Conservation (phyloP, 1,284 basidiomycete genomes). For the Xerocomus minutiporus region DNA sequence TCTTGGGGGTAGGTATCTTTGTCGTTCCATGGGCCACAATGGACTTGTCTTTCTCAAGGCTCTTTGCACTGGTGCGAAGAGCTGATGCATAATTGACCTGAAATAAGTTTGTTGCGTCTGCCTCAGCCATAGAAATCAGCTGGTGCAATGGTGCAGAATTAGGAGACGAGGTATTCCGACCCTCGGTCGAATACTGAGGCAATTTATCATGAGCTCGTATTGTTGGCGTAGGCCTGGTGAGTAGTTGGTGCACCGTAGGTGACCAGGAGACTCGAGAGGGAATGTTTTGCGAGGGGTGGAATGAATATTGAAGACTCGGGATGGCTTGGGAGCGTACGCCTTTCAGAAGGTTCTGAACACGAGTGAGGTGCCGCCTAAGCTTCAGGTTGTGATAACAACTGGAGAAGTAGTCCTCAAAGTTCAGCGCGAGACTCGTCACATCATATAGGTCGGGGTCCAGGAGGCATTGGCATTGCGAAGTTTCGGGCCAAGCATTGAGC, state of each 20-base stretch:
- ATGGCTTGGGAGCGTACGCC: background rate
- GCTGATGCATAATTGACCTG: conserved; percentile 15
- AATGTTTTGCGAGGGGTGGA: conserved; percentile 6
- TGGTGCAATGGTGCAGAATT: conserved; percentile 1
- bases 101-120: conserved; percentile 11
- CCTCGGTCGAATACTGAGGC: background rate
- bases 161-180: background rate
- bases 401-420: conserved; percentile 7
- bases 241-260: conserved; percentile 5
- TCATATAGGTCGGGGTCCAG: conserved; percentile 11
- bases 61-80: conserved; percentile 16
- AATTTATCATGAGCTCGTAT: background rate
- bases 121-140: conserved; percentile 8
- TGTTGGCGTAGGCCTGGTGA: conserved; percentile 5
- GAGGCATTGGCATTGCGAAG: background rate
- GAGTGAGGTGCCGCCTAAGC: conserved; percentile 1
- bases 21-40: background rate
- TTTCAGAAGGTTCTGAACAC: conserved; percentile 15
- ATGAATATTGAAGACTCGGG: conserved; percentile 9
- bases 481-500: conserved; percentile 18
- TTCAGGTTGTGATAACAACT: background rate
- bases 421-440: background rate
- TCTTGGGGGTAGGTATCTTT: conserved; percentile 4
- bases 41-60: conserved; percentile 10
- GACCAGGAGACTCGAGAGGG: background rate